These are phyloP conservation scores for Furculomyces boomerangus DNA, from an alignment of 371 early-diverging fungal species.

Conservation along the genomic window DNA sequence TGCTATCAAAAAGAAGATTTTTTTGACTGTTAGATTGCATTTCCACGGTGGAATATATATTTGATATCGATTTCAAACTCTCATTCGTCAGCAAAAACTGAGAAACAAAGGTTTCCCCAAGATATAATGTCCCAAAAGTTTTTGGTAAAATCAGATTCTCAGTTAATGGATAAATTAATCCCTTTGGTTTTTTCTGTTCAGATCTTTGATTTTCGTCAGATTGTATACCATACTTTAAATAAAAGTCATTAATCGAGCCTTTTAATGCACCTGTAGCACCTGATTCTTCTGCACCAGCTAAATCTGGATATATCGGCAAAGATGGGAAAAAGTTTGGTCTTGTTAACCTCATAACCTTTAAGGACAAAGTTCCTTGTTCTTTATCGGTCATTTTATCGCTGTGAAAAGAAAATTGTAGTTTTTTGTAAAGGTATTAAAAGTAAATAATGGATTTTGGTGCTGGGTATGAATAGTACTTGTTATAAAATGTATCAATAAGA, in stretches of 20 bases:
- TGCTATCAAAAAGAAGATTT: constrained; percentile 5
- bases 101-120: constrained; percentile 86
- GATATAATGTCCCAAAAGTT: constrained; percentile 78
- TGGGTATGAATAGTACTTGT: no score
- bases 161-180: constrained; percentile 15
- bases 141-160: constrained; percentile 45
- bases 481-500: no score
- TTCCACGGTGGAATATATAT: constrained; percentile 60
- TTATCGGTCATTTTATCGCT: constrained; percentile 2
- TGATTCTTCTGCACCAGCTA: background rate
- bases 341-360: constrained; percentile 85
- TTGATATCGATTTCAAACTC: constrained; percentile 29
- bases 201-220: constrained; percentile 14
- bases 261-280: background rate
- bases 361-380: constrained; percentile 30
- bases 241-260: background rate
- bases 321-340: constrained; percentile 49
- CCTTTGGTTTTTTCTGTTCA: constrained; percentile 5
- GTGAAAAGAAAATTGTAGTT: no score
- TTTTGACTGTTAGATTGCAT: constrained; percentile 57
- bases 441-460: no score
- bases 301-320: constrained; percentile 19
- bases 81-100: constrained; percentile 81
- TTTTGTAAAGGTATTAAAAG: no score
- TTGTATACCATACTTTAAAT: constrained; percentile 3